A percentile compares a stretch with the other conserved stretches of the same genome.
Conservation (phyloP, 345 rosid species). For the Syzygium aqueum region DNA sequence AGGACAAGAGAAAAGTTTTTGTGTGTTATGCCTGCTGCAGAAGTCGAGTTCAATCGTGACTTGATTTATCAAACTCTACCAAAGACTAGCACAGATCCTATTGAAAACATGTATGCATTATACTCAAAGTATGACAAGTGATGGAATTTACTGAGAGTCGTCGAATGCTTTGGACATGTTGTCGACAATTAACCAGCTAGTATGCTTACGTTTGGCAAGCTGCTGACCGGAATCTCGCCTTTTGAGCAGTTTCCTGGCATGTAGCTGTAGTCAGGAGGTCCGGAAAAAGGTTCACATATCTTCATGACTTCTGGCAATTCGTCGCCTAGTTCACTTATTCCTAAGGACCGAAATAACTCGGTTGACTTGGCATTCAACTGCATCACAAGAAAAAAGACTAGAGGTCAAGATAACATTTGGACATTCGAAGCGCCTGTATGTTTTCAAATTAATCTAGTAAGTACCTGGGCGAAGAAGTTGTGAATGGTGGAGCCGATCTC, state of each 20-base stretch:
- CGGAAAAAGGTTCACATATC: constrained; percentile 58
- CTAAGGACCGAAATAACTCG: constrained; percentile 6
- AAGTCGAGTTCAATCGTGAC: background rate
- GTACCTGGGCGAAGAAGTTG: constrained; percentile 36
- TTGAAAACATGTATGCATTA: background rate
- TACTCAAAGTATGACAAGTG: background rate
- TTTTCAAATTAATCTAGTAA: background rate
- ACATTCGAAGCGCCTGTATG: background rate
- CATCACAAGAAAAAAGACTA: background rate
- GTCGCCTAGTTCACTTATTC: background rate
- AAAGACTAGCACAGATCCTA: background rate
- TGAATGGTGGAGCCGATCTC: constrained; percentile 34
- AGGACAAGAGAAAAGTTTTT: background rate
- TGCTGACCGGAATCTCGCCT: constrained; percentile 24
- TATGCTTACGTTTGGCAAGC: constrained; percentile 39
- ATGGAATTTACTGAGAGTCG: background rate
- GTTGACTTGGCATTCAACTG: constrained; percentile 39
- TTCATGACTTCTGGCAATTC: constrained; percentile 2
- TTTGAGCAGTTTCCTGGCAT: constrained; percentile 29
- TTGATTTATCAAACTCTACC: background rate
- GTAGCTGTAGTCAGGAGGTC: constrained; percentile 28
- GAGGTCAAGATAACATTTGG: background rate
- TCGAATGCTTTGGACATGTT: background rate
- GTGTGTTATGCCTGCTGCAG: background rate
- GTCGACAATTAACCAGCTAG: background rate